A percentile compares a stretch with the other conserved stretches of the same genome.
Conservation (phyloP, 352 stramenopile species). For the Phytophthora nicotianae region DNA sequence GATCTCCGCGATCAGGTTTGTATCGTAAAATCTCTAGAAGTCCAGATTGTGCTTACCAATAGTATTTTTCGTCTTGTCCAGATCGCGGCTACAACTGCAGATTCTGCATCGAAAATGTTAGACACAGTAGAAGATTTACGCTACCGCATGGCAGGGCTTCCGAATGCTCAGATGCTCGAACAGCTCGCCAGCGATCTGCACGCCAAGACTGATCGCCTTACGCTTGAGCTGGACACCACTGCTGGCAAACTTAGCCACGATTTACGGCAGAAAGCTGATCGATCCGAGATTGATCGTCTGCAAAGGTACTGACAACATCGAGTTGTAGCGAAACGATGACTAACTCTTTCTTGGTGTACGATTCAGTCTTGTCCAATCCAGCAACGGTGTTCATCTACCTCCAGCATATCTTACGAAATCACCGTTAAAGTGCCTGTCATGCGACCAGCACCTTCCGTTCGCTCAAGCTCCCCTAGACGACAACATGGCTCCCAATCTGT, state of each 20-base stretch:
- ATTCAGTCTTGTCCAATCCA: slow-evolving; percentile 38
- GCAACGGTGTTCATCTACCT: slow-evolving; percentile 11
- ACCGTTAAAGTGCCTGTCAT: slow-evolving; percentile 63
- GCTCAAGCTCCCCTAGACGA: slow-evolving; percentile 23
- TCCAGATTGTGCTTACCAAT: neutral
- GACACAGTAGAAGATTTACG: slow-evolving; percentile 61
- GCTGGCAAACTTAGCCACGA: slow-evolving; percentile 26
- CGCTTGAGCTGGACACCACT: slow-evolving; percentile 24
- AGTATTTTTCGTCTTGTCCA: slow-evolving; percentile 11
- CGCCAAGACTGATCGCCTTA: slow-evolving; percentile 37
- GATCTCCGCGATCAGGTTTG: slow-evolving; percentile 62
- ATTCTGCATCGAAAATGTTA: slow-evolving; percentile 49
- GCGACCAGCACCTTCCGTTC: slow-evolving; percentile 57
- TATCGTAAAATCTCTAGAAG: neutral
- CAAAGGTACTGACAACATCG: slow-evolving; percentile 22
- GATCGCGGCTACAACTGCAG: slow-evolving; percentile 44
- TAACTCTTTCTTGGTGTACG: slow-evolving; percentile 1
- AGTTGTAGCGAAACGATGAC: neutral
- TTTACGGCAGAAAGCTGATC: slow-evolving; percentile 49
- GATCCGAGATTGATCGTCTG: slow-evolving; percentile 56
- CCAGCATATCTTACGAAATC: slow-evolving; percentile 54
- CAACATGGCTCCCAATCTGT: slow-evolving; percentile 1
- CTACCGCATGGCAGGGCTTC: slow-evolving; percentile 48
- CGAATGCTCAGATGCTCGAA: slow-evolving; percentile 54
- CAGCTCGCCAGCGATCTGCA: slow-evolving; percentile 47